A percentile compares a stretch with the other conserved stretches of the same genome.
These are phyloP conservation scores for Neofusicoccum cordaticola DNA, from an alignment of 2,329 filamentous ascomycete species.

Conservation along the genomic window DNA sequence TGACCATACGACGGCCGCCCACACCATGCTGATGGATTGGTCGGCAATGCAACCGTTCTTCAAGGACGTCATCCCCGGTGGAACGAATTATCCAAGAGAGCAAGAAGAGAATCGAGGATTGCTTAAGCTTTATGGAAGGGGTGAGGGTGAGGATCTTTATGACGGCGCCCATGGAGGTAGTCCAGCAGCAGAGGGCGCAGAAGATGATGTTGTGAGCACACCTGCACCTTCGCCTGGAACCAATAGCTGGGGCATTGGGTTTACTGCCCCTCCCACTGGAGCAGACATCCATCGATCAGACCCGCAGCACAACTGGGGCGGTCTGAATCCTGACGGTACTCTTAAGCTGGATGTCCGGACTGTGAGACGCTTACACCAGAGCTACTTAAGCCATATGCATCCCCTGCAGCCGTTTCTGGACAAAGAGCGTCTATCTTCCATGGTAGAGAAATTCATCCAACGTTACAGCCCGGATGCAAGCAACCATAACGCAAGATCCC, in stretches of 20 bases:
- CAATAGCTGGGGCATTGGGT: constrained; percentile 52
- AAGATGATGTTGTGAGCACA: constrained; percentile 26
- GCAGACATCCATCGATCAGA: constrained; percentile 30
- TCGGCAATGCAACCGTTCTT: constrained; percentile 52
- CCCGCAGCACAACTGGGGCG: constrained; percentile 40
- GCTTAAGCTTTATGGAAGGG: constrained; percentile 72
- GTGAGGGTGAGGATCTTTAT: constrained; percentile 67
- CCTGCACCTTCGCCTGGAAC: constrained; percentile 39
- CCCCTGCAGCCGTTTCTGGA: constrained; percentile 64
- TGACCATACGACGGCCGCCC: constrained; percentile 88
- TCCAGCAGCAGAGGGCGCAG: constrained; percentile 41
- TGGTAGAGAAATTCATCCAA: constrained; percentile 49
- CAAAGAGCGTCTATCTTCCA: constrained; percentile 48
- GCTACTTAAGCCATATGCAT: constrained; percentile 60
- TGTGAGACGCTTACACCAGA: constrained; percentile 50
- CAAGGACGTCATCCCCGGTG: constrained; percentile 47
- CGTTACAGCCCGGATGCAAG: constrained; percentile 29
- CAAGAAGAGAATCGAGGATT: constrained; percentile 72
- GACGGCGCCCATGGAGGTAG: constrained; percentile 41
- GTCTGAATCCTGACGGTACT: constrained; percentile 52
- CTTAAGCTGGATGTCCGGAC: constrained; percentile 54
- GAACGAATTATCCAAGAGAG: constrained; percentile 65
- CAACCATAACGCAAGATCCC: constrained; percentile 22
- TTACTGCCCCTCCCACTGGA: constrained; percentile 29
- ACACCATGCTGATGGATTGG: constrained; percentile 70